A percentile compares a stretch with the other conserved stretches of the same genome.
Conservation (phyloP, 306 rosid genomes). For the Purshia tridentata region DNA sequence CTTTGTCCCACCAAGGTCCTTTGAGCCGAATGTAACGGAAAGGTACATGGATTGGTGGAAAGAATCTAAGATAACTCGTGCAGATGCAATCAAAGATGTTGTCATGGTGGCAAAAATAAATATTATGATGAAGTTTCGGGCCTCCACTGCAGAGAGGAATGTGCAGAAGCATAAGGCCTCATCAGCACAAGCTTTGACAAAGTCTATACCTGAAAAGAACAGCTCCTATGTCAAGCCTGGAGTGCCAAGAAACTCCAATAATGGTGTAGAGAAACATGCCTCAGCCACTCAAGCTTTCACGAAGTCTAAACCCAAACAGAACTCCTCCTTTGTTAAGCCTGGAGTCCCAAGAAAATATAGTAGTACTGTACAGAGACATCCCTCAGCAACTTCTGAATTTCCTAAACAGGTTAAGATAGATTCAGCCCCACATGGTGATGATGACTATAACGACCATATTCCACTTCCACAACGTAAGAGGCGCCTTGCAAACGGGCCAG, state of each 20-base stretch:
- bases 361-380: not conserved
- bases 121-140: not conserved
- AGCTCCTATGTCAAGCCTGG: not conserved
- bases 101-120: not conserved
- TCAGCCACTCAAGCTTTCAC: not conserved
- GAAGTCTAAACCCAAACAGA: not conserved
- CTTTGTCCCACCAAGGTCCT: slow-evolving; percentile 16
- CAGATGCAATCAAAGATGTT: not conserved
- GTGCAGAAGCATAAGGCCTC: not conserved
- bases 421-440: not conserved
- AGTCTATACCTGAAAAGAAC: not conserved
- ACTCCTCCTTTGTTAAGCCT: not conserved
- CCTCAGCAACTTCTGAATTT: slow-evolving; percentile 1
- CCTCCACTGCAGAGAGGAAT: not conserved
- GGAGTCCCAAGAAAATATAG: not conserved
- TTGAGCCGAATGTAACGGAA: slow-evolving; percentile 28
- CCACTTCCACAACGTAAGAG: not conserved
- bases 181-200: not conserved
- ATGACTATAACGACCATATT: not conserved
- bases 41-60: slow-evolving; percentile 51
- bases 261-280: too few relatives aligned
- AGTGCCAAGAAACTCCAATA: not conserved
- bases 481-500: not conserved
- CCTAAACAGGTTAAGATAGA: not conserved
- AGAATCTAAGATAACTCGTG: not conserved